Evolutionary conservation across 208 protist species (phyloP).

Genomic region (Acanthamoeba royreba): DNA sequence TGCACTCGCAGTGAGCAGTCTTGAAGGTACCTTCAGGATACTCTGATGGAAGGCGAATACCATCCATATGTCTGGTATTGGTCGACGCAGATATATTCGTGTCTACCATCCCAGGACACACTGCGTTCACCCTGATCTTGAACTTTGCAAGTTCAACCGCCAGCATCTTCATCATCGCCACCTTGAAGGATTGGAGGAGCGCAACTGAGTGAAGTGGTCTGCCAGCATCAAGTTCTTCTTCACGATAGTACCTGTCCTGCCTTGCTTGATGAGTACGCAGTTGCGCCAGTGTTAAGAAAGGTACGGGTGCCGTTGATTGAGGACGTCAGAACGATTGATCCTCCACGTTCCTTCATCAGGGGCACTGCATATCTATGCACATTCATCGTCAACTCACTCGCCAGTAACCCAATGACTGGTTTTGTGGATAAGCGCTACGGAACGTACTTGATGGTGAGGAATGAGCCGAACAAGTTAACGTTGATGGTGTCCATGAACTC

Average conservation of each 20-base stretch:
- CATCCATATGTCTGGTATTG: background rate
- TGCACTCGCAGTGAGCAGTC: background rate
- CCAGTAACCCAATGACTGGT: no score
- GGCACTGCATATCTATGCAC: background rate
- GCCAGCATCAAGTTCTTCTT: background rate
- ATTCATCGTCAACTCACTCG: background rate
- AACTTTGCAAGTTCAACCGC: constrained; percentile 1
- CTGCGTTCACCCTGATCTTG: constrained; percentile 47
- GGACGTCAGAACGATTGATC: background rate
- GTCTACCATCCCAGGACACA: constrained; percentile 9
- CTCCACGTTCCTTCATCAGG: background rate
- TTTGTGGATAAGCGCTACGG: background rate
- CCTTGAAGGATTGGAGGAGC: background rate
- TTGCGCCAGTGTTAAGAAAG: constrained; percentile 16
- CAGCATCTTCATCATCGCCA: constrained; percentile 45
- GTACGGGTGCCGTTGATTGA: constrained; percentile 20
- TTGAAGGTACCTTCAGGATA: background rate
- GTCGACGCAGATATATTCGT: background rate
- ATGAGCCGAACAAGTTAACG: background rate
- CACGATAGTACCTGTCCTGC: background rate
- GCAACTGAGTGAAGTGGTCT: background rate
- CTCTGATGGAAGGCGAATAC: background rate
- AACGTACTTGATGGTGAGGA: background rate
- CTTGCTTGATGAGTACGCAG: constrained; percentile 21
- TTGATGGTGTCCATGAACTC: constrained; percentile 17